These are phyloP conservation scores for Malus hybrid DNA, from an alignment of 331 rosid species.

Conservation along the genomic window DNA sequence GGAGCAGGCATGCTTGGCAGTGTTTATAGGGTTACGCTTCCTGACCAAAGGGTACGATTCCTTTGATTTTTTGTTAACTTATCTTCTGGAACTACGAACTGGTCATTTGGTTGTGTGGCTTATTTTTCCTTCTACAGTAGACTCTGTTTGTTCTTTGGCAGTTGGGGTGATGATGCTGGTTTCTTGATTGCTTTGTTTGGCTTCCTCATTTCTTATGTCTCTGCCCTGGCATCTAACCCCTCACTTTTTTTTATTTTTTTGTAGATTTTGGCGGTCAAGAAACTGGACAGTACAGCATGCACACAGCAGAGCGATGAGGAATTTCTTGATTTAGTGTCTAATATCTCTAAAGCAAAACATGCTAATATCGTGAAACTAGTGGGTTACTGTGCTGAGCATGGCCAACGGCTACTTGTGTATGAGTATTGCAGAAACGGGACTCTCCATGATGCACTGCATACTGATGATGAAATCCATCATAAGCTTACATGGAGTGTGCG, in stretches of 20 bases:
- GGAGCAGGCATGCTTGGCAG: conserved; percentile 73
- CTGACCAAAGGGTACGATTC: conserved; percentile 54
- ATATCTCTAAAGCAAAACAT: conserved; percentile 53
- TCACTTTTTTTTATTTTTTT: conserved; percentile 2
- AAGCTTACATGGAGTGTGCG: conserved; percentile 67
- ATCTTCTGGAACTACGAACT: not conserved
- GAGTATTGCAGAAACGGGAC: conserved; percentile 67
- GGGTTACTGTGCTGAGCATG: conserved; percentile 76
- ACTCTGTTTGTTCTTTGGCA: not conserved
- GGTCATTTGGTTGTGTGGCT: not conserved
- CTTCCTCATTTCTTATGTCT: not conserved
- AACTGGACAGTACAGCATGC: conserved; percentile 46
- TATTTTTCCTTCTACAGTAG: not conserved
- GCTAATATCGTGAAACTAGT: conserved; percentile 55
- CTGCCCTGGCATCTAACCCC: not conserved
- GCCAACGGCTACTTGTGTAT: conserved; percentile 51
- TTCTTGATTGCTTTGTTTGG: conserved; percentile 5
- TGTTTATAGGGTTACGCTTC: conserved; percentile 62
- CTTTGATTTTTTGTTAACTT: not conserved
- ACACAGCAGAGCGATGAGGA: conserved; percentile 48
- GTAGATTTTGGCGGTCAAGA: conserved; percentile 74
- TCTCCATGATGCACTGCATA: conserved; percentile 71
- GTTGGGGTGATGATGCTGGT: not conserved
- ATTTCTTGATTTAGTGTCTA: conserved; percentile 56
- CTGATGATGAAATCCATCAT: conserved; percentile 40